These are phyloP conservation scores for Zasmidium citrigriseum DNA, from an alignment of 2,329 filamentous ascomycete species.

Conservation along the genomic window DNA sequence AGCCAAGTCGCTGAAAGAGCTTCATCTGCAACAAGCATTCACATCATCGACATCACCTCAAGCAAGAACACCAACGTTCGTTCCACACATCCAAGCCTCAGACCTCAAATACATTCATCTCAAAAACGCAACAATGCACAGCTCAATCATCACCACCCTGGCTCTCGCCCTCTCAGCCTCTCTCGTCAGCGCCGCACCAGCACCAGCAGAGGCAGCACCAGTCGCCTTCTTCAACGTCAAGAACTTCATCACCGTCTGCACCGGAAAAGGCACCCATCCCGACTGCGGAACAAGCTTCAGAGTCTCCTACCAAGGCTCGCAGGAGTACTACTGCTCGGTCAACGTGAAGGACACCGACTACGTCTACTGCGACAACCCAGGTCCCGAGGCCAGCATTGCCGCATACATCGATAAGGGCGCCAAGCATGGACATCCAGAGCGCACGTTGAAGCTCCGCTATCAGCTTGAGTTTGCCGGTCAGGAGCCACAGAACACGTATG, in stretches of 20 bases:
- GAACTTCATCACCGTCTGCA: background rate
- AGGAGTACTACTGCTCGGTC: background rate
- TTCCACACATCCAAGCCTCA: too few species aligned
- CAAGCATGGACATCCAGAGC: too few species aligned
- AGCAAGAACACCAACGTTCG: too few species aligned
- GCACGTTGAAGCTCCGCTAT: background rate
- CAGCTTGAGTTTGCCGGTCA: background rate
- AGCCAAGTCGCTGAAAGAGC: too few species aligned
- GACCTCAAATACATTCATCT: too few species aligned
- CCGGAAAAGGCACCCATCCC: background rate
- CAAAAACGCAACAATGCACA: too few species aligned
- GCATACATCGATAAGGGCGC: background rate
- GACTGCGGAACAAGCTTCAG: background rate
- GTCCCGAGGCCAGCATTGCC: background rate
- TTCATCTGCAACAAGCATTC: too few species aligned
- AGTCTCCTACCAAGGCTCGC: background rate
- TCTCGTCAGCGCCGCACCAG: background rate
- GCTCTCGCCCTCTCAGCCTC: background rate
- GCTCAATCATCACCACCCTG: background rate
- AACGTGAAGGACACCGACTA: background rate
- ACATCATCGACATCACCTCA: too few species aligned
- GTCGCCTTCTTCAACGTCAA: background rate
- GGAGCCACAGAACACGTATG: background rate
- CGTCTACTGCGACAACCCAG: background rate
- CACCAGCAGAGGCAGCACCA: background rate